Evolutionary conservation across 371 early-diverging fungal genomes (phyloP).

Genomic region (Mucor piriformis): DNA sequence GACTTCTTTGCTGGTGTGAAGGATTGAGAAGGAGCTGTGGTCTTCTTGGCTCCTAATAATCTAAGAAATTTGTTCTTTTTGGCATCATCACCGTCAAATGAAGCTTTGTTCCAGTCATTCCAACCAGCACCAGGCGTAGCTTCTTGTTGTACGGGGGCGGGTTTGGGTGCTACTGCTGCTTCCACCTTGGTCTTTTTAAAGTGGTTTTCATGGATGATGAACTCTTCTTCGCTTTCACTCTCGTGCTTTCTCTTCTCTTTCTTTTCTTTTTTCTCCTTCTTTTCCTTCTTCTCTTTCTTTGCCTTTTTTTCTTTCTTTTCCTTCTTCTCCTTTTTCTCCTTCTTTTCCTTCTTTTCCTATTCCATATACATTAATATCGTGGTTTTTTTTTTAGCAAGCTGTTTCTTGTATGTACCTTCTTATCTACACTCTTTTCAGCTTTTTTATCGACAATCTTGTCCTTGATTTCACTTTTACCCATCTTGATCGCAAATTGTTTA

Average conservation of each 20-base stretch:
- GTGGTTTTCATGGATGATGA: constrained; percentile 15
- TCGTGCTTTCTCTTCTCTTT: constrained; percentile 26
- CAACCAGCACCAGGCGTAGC: constrained; percentile 26
- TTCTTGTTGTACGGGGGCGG: too few relatives aligned
- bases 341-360: constrained; percentile 18
- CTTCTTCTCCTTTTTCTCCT: constrained; percentile 4
- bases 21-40: background rate
- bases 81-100: constrained; percentile 48
- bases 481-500: background rate
- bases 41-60: constrained; percentile 50
- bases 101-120: constrained; percentile 57
- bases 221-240: constrained; percentile 21
- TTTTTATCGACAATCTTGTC: constrained; percentile 8
- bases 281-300: constrained; percentile 8
- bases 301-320: constrained; percentile 8
- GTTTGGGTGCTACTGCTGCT: background rate
- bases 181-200: constrained; percentile 5
- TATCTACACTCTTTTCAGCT: constrained; percentile 3
- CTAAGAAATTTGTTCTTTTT: constrained; percentile 53
- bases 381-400: background rate
- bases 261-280: constrained; percentile 18
- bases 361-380: too few relatives aligned
- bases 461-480: constrained; percentile 17
- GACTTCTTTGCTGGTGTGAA: constrained; percentile 28
- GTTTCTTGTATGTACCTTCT: background rate